Evolutionary conservation across 2,329 filamentous ascomycete species (phyloP).

Genomic region (Scopulariopsis brevicaulis): DNA sequence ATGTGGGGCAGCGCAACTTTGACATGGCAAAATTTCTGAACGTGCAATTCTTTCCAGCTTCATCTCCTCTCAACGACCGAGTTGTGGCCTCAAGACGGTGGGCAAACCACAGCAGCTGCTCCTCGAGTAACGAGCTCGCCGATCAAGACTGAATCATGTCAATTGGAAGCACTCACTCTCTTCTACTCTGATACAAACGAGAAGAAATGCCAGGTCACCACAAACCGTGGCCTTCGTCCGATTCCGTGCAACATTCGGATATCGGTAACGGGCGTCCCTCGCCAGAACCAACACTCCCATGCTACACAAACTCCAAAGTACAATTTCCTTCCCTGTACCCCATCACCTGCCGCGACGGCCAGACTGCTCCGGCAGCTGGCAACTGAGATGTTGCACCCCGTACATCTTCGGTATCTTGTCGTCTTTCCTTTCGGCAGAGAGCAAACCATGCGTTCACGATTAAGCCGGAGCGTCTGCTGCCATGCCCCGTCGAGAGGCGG

Average conservation of each 20-base stretch:
- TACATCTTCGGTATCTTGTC: conserved; percentile 77
- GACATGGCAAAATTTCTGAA: neutral
- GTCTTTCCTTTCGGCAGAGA: conserved; percentile 58
- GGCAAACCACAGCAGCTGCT: neutral
- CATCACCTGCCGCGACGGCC: conserved; percentile 41
- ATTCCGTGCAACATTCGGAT: neutral
- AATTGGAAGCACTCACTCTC: neutral
- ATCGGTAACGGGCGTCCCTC: neutral
- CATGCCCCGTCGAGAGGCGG: conserved; percentile 67
- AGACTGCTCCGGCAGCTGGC: conserved; percentile 35
- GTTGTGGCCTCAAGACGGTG: neutral
- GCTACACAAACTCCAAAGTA: neutral
- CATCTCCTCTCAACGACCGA: neutral
- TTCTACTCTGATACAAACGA: neutral
- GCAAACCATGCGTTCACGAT: conserved; percentile 58
- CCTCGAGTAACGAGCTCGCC: neutral
- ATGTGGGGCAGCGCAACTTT: neutral
- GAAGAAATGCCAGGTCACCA: no score
- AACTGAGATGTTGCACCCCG: conserved; percentile 49
- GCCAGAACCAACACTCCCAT: neutral
- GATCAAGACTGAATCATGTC: neutral
- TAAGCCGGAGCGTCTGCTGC: conserved; percentile 98
- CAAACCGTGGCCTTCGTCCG: neutral
- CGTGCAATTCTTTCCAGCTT: neutral
- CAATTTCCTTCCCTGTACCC: neutral